Base-by-base conservation (phyloP, 495 filamentous ascomycete genomes). In the Chaetomium tenue region DNA sequence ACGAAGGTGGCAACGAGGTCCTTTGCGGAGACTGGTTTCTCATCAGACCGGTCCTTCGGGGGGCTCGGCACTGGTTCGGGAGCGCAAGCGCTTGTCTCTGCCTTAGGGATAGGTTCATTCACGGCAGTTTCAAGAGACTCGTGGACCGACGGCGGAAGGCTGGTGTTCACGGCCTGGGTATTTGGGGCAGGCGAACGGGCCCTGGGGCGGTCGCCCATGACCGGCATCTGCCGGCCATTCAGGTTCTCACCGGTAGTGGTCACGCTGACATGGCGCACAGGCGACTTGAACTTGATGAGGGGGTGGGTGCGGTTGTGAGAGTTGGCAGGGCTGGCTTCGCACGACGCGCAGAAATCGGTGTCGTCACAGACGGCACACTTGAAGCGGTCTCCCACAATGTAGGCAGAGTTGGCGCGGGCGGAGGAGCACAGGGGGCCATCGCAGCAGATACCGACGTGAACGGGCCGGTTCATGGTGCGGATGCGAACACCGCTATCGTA, bases 311-410 rank as follows among this genome's bases (percentile, higher is more conserved):
- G 85, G 79, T 98, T 98, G 81, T 99, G 94, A 8, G 75, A 77
- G 75, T 96, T 92, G 58, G 79, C 81, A 6, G 95, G 95, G 66
- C 85, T 84, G 28, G 93, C 90, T 78, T 99, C 94, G 77, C 94
- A 99, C 71, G 84, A 89, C 67, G 89, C 92, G 74, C 94, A 99
- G 83, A 98, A 96, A 71, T 98, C 95, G 40, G 88, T 90, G 74
- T 99, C 95, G 72, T 94, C 85, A 79, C 94, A 99, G 58, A 99
- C 89, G 63, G 95, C 91, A 73, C 94, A 99, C 85, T 98, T 98
- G 83, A 93, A 99, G 63, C 94, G 88, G 67, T 89, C 83, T 20
- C 94, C 95, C 37, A 79, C 79, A 66, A 99, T 96, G 76, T 91
- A 97, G 47, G 79, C 76, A n/a, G 72, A 70, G 30, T 65, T 69